phyloP scores from a whole-genome alignment of 2,329 filamentous ascomycete species.

The Teratosphaeria nubilosa region DNA sequence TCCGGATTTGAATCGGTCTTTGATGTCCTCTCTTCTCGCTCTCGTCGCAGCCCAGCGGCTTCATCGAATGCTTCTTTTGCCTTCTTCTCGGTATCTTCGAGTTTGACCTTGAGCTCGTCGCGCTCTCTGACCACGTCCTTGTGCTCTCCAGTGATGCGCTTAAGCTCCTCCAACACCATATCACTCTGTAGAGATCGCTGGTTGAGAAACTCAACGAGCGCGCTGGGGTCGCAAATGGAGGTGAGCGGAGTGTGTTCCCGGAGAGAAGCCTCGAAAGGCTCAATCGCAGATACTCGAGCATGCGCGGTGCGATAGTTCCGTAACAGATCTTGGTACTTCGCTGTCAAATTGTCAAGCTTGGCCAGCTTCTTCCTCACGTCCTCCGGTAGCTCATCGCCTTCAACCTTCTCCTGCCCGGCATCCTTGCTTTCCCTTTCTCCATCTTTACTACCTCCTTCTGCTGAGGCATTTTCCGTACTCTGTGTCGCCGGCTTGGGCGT shows the following conservation, averaged over 20 bases:
- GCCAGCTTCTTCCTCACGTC: constrained; percentile 68
- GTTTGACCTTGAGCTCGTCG: constrained; percentile 67
- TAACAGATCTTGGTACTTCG: constrained; percentile 78
- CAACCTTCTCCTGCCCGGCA: constrained; percentile 13
- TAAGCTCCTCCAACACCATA: constrained; percentile 90
- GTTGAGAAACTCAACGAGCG: constrained; percentile 80
- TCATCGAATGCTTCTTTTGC: constrained; percentile 55
- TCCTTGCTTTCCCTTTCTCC: constrained; percentile 15
- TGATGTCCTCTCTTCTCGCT: constrained; percentile 13
- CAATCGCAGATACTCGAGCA: constrained; percentile 73
- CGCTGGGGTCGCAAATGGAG: constrained; percentile 74
- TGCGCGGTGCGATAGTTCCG: constrained; percentile 89
- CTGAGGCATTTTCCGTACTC: constrained; percentile 18
- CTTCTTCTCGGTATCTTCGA: constrained; percentile 57
- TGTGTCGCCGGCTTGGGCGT: constrained; percentile 47
- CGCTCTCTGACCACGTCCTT: constrained; percentile 45
- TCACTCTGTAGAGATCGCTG: constrained; percentile 77
- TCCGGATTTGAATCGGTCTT: constrained; percentile 1
- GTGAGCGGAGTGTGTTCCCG: constrained; percentile 87
- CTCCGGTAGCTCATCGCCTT: constrained; percentile 50
- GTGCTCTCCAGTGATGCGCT: constrained; percentile 57
- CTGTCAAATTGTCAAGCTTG: constrained; percentile 82
- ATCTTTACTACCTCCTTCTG: constrained; percentile 21
- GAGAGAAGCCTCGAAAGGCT: constrained; percentile 83
- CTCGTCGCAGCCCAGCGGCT: constrained; percentile 44